Percentiles rank a stretch among this genome's conserved stretches.
Conservation (phyloP, 495 filamentous ascomycete species). For the Parathielavia appendiculata region DNA sequence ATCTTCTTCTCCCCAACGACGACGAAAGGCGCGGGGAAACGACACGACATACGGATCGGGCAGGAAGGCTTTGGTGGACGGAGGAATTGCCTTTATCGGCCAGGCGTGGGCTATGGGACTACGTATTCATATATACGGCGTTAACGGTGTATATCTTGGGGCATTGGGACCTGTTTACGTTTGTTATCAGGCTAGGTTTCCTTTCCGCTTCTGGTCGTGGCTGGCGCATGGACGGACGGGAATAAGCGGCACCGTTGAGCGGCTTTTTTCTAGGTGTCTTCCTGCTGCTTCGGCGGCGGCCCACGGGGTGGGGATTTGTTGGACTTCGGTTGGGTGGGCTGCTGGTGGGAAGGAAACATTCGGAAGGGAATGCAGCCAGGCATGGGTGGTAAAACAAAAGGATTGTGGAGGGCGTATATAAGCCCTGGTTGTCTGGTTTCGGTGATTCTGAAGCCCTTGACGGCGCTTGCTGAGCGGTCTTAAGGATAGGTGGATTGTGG, state of each 20-base stretch:
- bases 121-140: constrained; percentile 16
- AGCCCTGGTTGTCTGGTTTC: not conserved
- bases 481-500: not conserved
- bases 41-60: constrained; percentile 7
- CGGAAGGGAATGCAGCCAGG: too few relatives aligned
- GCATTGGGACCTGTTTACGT: not conserved
- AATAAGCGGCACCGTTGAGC: not conserved
- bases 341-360: not conserved
- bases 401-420: not conserved
- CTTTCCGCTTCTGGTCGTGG: not conserved
- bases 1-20: not conserved
- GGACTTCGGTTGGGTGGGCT: not conserved
- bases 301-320: not conserved
- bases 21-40: constrained; percentile 2
- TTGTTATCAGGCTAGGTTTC: not conserved
- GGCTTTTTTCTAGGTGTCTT: not conserved
- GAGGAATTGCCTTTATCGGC: constrained; percentile 1
- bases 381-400: not conserved
- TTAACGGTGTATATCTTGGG: not conserved
- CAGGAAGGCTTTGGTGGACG: constrained; percentile 6
- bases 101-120: not conserved
- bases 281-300: not conserved
- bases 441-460: too few relatives aligned
- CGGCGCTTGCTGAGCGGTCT: too few relatives aligned
- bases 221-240: constrained; percentile 10